Percentiles rank a stretch among this genome's conserved stretches.
These are phyloP conservation scores for Exophiala sideris DNA, from an alignment of 2,329 filamentous ascomycete species.

Conservation along the genomic window DNA sequence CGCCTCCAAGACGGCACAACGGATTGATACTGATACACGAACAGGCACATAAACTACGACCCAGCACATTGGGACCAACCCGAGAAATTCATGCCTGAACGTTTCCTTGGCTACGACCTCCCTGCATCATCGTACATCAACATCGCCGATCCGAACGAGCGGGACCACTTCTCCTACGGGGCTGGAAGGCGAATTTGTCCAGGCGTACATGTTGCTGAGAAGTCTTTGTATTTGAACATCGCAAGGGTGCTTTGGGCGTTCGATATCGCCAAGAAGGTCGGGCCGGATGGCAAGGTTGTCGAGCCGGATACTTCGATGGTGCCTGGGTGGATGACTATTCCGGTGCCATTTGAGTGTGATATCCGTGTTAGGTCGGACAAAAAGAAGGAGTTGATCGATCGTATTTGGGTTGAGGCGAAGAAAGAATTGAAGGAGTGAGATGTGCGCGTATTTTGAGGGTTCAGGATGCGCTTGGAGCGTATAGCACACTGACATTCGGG, in stretches of 20 bases:
- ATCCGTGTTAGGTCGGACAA: constrained; percentile 15
- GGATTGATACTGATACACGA: neutral
- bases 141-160: constrained; percentile 30
- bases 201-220: constrained; percentile 34
- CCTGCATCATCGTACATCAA: constrained; percentile 38
- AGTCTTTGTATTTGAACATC: constrained; percentile 31
- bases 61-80: constrained; percentile 21
- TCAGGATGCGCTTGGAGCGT: neutral
- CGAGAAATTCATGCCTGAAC: constrained; percentile 20
- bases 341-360: constrained; percentile 17
- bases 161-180: constrained; percentile 34
- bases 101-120: constrained; percentile 18
- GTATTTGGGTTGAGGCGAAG: constrained; percentile 15
- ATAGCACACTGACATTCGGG: too few relatives aligned
- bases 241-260: constrained; percentile 35
- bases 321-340: constrained; percentile 23
- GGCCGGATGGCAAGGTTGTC: constrained; percentile 11
- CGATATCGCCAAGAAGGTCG: constrained; percentile 27
- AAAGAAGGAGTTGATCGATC: constrained; percentile 15
- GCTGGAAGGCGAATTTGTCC: constrained; percentile 34
- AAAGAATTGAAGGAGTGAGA: constrained; percentile 1
- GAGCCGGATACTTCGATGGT: constrained; percentile 21
- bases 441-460: neutral
- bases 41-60: constrained; percentile 28
- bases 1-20: too few relatives aligned